Percentiles rank a stretch among this genome's conserved stretches.
phyloP scores from a whole-genome alignment of 371 early-diverging fungal species.

The Mortierella sp. region DNA sequence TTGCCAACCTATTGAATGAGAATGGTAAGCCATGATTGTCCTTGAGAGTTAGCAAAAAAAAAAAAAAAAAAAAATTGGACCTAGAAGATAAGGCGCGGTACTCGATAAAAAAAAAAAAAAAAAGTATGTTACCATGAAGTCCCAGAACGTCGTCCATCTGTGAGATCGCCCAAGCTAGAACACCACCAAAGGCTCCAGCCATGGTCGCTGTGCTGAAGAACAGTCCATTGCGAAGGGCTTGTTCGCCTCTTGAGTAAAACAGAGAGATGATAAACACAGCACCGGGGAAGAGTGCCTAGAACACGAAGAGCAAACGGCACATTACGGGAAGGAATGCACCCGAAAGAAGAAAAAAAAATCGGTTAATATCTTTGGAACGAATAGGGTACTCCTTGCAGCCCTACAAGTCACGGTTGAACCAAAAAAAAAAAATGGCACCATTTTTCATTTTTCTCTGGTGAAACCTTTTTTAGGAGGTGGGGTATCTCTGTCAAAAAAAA shows the following conservation, averaged over 20 bases:
- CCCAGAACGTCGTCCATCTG: conserved; percentile 63
- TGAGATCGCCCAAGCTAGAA: conserved; percentile 64
- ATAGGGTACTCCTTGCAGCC: no score
- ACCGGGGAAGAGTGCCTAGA: conserved; percentile 70
- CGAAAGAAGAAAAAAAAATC: neutral
- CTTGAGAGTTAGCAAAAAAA: conserved; percentile 1
- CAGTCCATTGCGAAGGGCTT: conserved; percentile 73
- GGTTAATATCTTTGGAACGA: no score
- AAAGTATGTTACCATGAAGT: conserved; percentile 31
- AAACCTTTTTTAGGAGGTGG: no score
- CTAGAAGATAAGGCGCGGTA: neutral
- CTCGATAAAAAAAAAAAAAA: neutral
- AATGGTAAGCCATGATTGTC: conserved; percentile 30
- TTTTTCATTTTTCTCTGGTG: conserved; percentile 18
- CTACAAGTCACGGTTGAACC: no score
- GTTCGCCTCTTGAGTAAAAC: conserved; percentile 82
- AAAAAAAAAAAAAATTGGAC: neutral
- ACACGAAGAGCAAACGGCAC: neutral
- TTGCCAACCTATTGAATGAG: conserved; percentile 56
- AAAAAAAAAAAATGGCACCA: conserved; percentile 17
- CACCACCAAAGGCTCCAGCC: conserved; percentile 83
- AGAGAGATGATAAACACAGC: conserved; percentile 76
- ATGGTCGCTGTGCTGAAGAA: conserved; percentile 74
- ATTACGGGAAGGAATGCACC: neutral
- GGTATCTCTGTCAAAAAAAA: no score